Evolutionary conservation across 1,284 basidiomycete genomes (phyloP).

Genomic region (Ustilago cynodontis): DNA sequence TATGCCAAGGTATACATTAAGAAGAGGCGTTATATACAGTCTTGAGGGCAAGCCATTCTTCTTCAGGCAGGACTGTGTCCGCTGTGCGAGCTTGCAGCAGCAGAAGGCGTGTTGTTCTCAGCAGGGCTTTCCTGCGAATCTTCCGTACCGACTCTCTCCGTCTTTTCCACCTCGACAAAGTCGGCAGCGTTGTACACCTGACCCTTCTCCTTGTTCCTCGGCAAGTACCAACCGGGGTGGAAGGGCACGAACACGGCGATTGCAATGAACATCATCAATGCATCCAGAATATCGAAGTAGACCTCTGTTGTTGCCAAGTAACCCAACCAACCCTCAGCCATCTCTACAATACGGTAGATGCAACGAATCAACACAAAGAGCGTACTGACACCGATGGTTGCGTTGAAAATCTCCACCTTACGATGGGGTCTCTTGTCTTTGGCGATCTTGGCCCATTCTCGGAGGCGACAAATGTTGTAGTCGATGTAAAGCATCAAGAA

Average conservation of each 20-base stretch:
- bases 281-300: constrained; percentile 46
- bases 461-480: constrained; percentile 45
- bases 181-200: constrained; percentile 29
- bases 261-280: constrained; percentile 45
- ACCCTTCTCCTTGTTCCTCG: constrained; percentile 22
- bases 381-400: constrained; percentile 38
- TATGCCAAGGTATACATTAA: background rate
- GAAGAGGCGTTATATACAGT: background rate
- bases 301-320: constrained; percentile 38
- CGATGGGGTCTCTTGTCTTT: constrained; percentile 19
- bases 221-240: constrained; percentile 39
- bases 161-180: constrained; percentile 17
- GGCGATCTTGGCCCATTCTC: constrained; percentile 30
- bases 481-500: constrained; percentile 45
- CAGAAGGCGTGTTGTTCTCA: background rate
- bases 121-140: background rate
- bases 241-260: constrained; percentile 46
- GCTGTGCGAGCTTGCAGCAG: constrained; percentile 14
- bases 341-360: constrained; percentile 54
- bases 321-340: constrained; percentile 49
- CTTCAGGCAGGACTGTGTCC: constrained; percentile 21
- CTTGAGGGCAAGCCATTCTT: background rate
- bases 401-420: constrained; percentile 35
- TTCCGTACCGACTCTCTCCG: constrained; percentile 2
- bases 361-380: constrained; percentile 47